phyloP scores from a whole-genome alignment of 495 filamentous ascomycete species.

The Aspergillus ellipticus region DNA sequence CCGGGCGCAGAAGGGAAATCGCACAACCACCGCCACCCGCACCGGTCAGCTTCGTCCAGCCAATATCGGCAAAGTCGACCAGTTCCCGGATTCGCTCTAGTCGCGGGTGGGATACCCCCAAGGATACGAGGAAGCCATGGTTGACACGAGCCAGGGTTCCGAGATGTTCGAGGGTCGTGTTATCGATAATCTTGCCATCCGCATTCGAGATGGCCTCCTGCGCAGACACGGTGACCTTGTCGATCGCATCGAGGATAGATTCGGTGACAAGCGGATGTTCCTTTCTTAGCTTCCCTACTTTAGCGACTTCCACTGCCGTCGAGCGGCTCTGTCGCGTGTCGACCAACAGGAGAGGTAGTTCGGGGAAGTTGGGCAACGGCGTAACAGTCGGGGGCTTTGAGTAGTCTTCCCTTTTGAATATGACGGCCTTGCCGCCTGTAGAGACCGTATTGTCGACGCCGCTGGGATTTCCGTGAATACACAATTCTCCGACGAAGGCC shows the following conservation, averaged over 20 bases:
- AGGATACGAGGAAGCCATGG: conserved; percentile 79
- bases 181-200: conserved; percentile 56
- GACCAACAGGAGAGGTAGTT: conserved; percentile 83
- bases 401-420: conserved; percentile 81
- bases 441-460: conserved; percentile 98
- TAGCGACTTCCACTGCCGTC: conserved; percentile 78
- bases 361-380: conserved; percentile 80
- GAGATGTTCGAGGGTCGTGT: conserved; percentile 59
- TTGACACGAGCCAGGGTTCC: conserved; percentile 90
- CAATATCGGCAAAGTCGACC: conserved; percentile 83
- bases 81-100: conserved; percentile 90
- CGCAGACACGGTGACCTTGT: conserved; percentile 72
- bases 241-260: conserved; percentile 75
- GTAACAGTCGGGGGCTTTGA: conserved; percentile 69
- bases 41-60: conserved; percentile 96
- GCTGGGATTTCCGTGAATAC: conserved; percentile 93
- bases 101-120: conserved; percentile 91
- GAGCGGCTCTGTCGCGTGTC: conserved; percentile 81
- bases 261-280: conserved; percentile 69
- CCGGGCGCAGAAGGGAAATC: conserved; percentile 80
- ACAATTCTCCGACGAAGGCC: conserved; percentile 96
- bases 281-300: conserved; percentile 69
- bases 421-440: conserved; percentile 84
- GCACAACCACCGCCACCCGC: conserved; percentile 94
- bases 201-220: conserved; percentile 63